phyloP scores from a whole-genome alignment of 352 stramenopile genomes.

The Globisporangium abappressorium region DNA sequence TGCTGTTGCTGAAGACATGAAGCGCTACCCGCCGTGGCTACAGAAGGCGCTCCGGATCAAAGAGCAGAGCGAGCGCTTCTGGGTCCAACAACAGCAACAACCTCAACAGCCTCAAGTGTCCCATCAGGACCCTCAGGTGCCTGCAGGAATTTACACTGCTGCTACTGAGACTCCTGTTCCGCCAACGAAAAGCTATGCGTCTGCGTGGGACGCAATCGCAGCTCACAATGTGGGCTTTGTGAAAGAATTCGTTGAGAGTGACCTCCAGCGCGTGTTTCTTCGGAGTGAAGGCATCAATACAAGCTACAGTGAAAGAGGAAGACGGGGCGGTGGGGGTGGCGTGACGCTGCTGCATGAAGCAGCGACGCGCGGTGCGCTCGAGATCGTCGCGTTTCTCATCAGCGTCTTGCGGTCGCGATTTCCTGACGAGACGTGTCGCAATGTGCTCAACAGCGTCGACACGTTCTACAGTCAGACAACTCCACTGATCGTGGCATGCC shows the following conservation, averaged over 20 bases:
- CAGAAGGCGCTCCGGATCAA: slow-evolving; percentile 48
- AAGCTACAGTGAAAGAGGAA: too few species aligned
- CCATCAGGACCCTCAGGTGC: slow-evolving; percentile 11
- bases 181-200: slow-evolving; percentile 5
- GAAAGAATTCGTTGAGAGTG: slow-evolving; percentile 28
- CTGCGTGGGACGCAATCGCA: slow-evolving; percentile 44
- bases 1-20: slow-evolving; percentile 6
- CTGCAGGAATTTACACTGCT: neutral
- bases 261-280: slow-evolving; percentile 30
- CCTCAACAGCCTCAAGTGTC: neutral
- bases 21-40: slow-evolving; percentile 66
- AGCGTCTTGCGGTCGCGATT: slow-evolving; percentile 33
- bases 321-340: slow-evolving; percentile 19
- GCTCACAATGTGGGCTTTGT: slow-evolving; percentile 31
- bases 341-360: slow-evolving; percentile 57
- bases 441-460: slow-evolving; percentile 46
- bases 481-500: slow-evolving; percentile 55
- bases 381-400: slow-evolving; percentile 35
- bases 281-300: slow-evolving; percentile 23
- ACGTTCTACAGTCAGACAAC: slow-evolving; percentile 50
- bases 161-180: neutral
- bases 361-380: slow-evolving; percentile 32
- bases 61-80: slow-evolving; percentile 34
- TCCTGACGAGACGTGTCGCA: slow-evolving; percentile 22
- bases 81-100: slow-evolving; percentile 20